phyloP scores from a whole-genome alignment of 345 rosid species.

The Citrus medica region DNA sequence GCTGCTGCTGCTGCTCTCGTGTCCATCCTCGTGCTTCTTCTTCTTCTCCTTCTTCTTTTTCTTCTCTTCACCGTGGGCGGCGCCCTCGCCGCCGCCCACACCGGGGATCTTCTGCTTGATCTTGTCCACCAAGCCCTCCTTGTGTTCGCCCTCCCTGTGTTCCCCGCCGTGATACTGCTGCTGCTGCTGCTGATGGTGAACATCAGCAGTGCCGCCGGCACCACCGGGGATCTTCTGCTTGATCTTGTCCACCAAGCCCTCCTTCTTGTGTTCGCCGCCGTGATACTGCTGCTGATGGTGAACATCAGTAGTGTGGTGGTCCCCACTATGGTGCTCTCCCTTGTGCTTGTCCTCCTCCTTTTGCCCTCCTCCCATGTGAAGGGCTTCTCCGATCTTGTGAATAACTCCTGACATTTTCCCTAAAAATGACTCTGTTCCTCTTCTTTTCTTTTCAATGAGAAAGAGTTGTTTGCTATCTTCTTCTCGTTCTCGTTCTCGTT shows the following conservation, averaged over 20 bases:
- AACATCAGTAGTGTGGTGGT: no score
- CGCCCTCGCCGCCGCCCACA: slow-evolving; percentile 13
- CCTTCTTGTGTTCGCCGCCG: slow-evolving; percentile 41
- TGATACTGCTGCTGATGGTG: slow-evolving; percentile 9
- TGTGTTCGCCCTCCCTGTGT: slow-evolving; percentile 23
- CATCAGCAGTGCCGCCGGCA: no score
- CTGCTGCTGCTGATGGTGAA: neutral
- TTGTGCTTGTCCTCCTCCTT: slow-evolving; percentile 41
- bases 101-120: slow-evolving; percentile 52
- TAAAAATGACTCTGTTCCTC: neutral
- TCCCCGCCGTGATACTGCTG: slow-evolving; percentile 6
- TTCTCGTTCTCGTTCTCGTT: accelerated
- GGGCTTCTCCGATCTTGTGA: slow-evolving; percentile 61
- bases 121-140: slow-evolving; percentile 50
- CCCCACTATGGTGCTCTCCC: neutral
- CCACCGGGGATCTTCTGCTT: slow-evolving; percentile 41
- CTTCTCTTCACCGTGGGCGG: slow-evolving; percentile 16
- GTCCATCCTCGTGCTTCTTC: slow-evolving; percentile 34
- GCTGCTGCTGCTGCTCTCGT: slow-evolving; percentile 57
- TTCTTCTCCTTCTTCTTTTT: slow-evolving; percentile 37
- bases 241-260: slow-evolving; percentile 43
- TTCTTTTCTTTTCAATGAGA: no score
- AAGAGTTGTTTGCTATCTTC: neutral
- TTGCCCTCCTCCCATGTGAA: slow-evolving; percentile 55
- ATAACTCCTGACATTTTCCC: slow-evolving; percentile 57